phyloP scores from a whole-genome alignment of 306 rosid genomes.

The Carpinus viminea region DNA sequence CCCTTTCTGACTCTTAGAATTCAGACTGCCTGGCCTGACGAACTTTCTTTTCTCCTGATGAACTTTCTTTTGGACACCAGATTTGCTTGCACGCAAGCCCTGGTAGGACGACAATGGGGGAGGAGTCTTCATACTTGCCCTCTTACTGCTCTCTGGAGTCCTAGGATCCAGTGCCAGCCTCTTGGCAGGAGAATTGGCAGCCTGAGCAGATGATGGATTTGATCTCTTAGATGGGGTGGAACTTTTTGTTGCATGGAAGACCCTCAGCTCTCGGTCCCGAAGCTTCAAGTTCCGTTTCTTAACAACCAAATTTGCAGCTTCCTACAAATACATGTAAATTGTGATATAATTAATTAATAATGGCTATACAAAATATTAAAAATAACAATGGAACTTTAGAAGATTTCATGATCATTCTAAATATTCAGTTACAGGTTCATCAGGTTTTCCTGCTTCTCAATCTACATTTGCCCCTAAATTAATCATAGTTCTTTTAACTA shows the following conservation, averaged over 20 bases:
- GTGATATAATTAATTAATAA: background rate
- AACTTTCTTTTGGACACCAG: constrained; percentile 53
- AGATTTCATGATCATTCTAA: background rate
- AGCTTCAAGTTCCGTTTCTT: constrained; percentile 67
- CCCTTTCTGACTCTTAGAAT: constrained; percentile 23
- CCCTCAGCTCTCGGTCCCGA: constrained; percentile 69
- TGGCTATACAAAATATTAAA: background rate
- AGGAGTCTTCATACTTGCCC: constrained; percentile 24
- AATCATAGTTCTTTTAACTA: background rate
- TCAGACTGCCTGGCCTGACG: constrained; percentile 18
- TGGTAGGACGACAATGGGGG: constrained; percentile 64
- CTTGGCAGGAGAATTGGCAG: constrained; percentile 49
- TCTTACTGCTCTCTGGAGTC: constrained; percentile 38
- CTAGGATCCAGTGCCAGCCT: constrained; percentile 38
- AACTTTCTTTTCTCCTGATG: background rate
- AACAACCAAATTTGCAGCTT: constrained; percentile 62
- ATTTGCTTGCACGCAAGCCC: constrained; percentile 80
- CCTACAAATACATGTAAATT: constrained; percentile 43
- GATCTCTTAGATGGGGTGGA: constrained; percentile 57
- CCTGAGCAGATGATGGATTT: constrained; percentile 30
- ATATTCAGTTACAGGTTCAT: background rate
- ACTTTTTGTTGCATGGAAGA: constrained; percentile 54
- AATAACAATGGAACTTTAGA: background rate
- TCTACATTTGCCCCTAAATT: background rate
- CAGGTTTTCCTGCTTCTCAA: background rate